phyloP scores from a whole-genome alignment of 805 yeast species.

The Pichia gijzeniarum region DNA sequence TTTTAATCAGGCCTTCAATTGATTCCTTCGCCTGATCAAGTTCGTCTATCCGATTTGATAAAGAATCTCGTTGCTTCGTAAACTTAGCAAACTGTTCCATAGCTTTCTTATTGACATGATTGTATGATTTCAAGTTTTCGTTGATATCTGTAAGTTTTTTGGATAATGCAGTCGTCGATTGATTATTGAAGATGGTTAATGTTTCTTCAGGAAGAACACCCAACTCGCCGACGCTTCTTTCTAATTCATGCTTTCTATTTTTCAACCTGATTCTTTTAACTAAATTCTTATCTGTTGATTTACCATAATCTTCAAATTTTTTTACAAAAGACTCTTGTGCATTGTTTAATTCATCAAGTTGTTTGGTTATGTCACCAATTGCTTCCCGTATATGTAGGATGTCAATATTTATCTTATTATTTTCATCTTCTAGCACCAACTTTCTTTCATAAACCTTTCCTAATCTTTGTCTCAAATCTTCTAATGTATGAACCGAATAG shows the following conservation, averaged over 20 bases:
- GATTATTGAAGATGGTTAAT: constrained; percentile 41
- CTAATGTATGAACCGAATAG: neutral
- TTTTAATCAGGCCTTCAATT: constrained; percentile 63
- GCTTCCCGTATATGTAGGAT: constrained; percentile 23
- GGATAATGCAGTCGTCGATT: constrained; percentile 46
- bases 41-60: constrained; percentile 60
- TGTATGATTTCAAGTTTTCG: constrained; percentile 52
- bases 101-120: constrained; percentile 85
- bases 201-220: constrained; percentile 92
- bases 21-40: constrained; percentile 64
- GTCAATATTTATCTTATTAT: constrained; percentile 36
- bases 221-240: constrained; percentile 66
- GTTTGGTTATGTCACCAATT: constrained; percentile 31
- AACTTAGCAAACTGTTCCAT: constrained; percentile 74
- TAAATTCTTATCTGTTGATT: constrained; percentile 55
- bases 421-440: constrained; percentile 23
- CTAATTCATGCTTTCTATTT: constrained; percentile 63
- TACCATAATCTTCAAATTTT: constrained; percentile 55
- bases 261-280: constrained; percentile 54
- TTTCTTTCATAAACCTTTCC: constrained; percentile 24
- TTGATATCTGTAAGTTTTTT: constrained; percentile 47
- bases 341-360: constrained; percentile 45
- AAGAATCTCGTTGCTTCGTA: constrained; percentile 62
- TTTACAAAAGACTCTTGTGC: constrained; percentile 49
- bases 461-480: constrained; percentile 3